Evolutionary conservation across 1,139 yeast species (phyloP).

Genomic region (Zygosaccharomyces pseudobailii): DNA sequence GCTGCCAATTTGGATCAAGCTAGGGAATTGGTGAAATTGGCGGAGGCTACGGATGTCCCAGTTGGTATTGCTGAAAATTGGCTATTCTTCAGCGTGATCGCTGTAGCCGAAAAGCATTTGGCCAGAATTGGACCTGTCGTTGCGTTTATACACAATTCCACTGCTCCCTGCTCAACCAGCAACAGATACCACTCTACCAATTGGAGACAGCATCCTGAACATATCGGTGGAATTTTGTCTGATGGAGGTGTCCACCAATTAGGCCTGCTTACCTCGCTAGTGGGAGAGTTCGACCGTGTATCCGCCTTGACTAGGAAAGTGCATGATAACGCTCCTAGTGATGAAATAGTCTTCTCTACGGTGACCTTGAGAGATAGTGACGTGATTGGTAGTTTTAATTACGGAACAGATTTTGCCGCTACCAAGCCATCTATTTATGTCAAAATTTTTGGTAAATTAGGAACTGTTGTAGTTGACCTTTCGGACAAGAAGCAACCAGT

Average conservation of each 20-base stretch:
- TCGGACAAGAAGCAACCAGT: constrained; percentile 47
- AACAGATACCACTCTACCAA: constrained; percentile 65
- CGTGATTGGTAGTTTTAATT: constrained; percentile 80
- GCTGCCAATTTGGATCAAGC: constrained; percentile 84
- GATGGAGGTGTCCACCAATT: constrained; percentile 97
- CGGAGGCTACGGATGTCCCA: constrained; percentile 57
- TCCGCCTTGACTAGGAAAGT: constrained; percentile 74
- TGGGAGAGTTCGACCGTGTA: constrained; percentile 66
- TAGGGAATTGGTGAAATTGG: constrained; percentile 62
- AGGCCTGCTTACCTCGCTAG: constrained; percentile 76
- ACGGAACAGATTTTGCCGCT: constrained; percentile 88
- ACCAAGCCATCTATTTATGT: constrained; percentile 62
- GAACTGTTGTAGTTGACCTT: constrained; percentile 63
- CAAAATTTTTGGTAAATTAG: constrained; percentile 71
- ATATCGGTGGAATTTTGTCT: constrained; percentile 82
- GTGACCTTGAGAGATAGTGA: constrained; percentile 54
- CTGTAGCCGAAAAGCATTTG: constrained; percentile 49
- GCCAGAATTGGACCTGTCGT: constrained; percentile 70
- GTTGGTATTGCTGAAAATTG: constrained; percentile 81
- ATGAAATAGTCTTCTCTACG: constrained; percentile 72
- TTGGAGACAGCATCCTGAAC: constrained; percentile 89
- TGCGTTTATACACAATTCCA: constrained; percentile 72
- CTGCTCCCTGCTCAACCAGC: constrained; percentile 68
- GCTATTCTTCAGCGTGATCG: constrained; percentile 60
- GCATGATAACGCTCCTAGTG: constrained; percentile 69